Conservation (phyloP, 2,329 filamentous ascomycete genomes). For the Neofusicoccum kwambonambiense region DNA sequence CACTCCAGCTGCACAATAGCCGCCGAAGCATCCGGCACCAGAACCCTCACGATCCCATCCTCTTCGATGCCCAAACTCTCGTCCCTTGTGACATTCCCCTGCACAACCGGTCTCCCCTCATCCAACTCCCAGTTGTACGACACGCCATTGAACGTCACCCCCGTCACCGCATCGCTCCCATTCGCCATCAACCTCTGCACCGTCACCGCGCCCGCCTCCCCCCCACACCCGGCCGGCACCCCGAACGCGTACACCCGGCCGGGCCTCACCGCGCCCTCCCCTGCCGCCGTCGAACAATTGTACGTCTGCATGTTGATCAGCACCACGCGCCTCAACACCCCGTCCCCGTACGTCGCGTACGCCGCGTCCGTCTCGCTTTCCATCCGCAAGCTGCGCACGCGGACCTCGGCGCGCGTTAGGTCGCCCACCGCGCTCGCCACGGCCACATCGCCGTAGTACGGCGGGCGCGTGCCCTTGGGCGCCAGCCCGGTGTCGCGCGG, state of each 20-base stretch:
- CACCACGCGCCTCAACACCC: slow-evolving; percentile 48
- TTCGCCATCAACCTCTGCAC: slow-evolving; percentile 58
- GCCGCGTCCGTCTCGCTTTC: slow-evolving; percentile 46
- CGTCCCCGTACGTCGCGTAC: slow-evolving; percentile 55
- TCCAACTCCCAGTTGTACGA: slow-evolving; percentile 63
- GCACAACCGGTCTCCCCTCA: slow-evolving; percentile 51
- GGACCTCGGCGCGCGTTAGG: slow-evolving; percentile 35
- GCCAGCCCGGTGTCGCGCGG: slow-evolving; percentile 53
- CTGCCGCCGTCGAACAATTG: slow-evolving; percentile 53
- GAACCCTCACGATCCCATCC: slow-evolving; percentile 34
- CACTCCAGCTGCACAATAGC: slow-evolving; percentile 23
- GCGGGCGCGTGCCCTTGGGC: slow-evolving; percentile 58
- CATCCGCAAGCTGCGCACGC: slow-evolving; percentile 51
- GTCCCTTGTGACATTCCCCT: slow-evolving; percentile 56
- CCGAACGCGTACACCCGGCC: slow-evolving; percentile 45
- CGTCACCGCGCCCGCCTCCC: slow-evolving; percentile 22
- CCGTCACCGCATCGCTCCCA: slow-evolving; percentile 62
- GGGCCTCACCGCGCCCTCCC: slow-evolving; percentile 26
- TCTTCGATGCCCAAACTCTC: slow-evolving; percentile 41
- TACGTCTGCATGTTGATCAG: slow-evolving; percentile 60
- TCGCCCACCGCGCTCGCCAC: slow-evolving; percentile 57
- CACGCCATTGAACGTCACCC: slow-evolving; percentile 60
- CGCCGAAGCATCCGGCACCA: slow-evolving; percentile 30
- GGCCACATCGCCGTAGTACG: slow-evolving; percentile 61
- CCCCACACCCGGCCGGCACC: slow-evolving; percentile 31